These are phyloP conservation scores for Leccinum fallax DNA, from an alignment of 1,284 basidiomycete genomes.

Conservation along the genomic window DNA sequence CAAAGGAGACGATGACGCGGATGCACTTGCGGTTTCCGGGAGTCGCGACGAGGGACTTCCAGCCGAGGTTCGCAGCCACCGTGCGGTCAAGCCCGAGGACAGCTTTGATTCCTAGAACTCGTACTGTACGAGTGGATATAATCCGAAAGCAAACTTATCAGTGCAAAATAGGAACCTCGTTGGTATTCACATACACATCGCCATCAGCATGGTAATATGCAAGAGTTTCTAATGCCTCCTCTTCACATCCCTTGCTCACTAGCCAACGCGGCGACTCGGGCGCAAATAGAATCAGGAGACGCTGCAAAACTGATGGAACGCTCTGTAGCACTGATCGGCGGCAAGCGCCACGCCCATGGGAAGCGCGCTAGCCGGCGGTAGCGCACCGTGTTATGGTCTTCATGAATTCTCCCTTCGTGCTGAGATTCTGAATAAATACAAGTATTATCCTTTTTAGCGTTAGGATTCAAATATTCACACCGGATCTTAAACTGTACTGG, in stretches of 20 bases:
- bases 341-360: slow-evolving; percentile 74
- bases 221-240: slow-evolving; percentile 59
- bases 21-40: slow-evolving; percentile 69
- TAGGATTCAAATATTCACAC: too few relatives aligned
- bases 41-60: slow-evolving; percentile 58
- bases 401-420: background rate
- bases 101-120: slow-evolving; percentile 78
- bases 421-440: background rate
- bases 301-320: slow-evolving; percentile 62
- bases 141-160: slow-evolving; percentile 31
- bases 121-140: slow-evolving; percentile 72
- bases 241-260: slow-evolving; percentile 64
- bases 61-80: slow-evolving; percentile 58
- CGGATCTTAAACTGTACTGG: too few relatives aligned
- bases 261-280: slow-evolving; percentile 78
- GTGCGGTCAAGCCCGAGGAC: slow-evolving; percentile 64
- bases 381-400: background rate
- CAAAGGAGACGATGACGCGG: slow-evolving; percentile 66
- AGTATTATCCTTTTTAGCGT: background rate
- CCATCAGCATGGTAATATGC: slow-evolving; percentile 79
- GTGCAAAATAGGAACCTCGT: background rate
- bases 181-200: slow-evolving; percentile 42
- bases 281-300: slow-evolving; percentile 58
- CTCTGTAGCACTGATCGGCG: slow-evolving; percentile 62
- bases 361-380: too few relatives aligned